Evolutionary conservation across 2,329 filamentous ascomycete genomes (phyloP).

Genomic region (Orbilia javanica): DNA sequence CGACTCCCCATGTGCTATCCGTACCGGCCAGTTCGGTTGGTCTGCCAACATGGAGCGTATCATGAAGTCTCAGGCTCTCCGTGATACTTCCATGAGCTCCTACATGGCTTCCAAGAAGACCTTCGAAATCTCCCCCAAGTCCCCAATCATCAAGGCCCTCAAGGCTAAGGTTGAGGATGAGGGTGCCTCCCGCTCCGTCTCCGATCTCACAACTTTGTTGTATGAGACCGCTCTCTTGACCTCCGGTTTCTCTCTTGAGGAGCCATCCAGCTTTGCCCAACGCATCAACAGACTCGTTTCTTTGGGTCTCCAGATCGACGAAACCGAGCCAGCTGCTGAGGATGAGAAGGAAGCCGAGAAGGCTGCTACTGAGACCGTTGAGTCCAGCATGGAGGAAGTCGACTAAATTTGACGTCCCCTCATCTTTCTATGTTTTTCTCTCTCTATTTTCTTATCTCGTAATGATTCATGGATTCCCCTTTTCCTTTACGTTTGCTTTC

Average conservation of each 20-base stretch:
- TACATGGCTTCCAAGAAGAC: slow-evolving; percentile 99
- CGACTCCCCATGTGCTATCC: slow-evolving; percentile 95
- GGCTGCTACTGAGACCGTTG: slow-evolving; percentile 73
- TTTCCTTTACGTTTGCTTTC: slow-evolving; percentile 21
- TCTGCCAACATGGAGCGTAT: slow-evolving; percentile 99
- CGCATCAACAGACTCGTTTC: slow-evolving; percentile 99
- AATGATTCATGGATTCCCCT: slow-evolving; percentile 48
- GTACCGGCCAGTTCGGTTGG: slow-evolving; percentile 99
- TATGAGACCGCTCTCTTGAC: slow-evolving; percentile 99
- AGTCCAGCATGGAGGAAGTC: slow-evolving; percentile 99
- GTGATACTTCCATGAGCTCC: slow-evolving; percentile 98
- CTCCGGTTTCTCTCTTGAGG: slow-evolving; percentile 99
- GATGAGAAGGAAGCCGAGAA: slow-evolving; percentile 71
- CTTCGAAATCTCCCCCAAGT: slow-evolving; percentile 99
- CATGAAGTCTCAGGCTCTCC: slow-evolving; percentile 99
- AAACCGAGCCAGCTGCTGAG: slow-evolving; percentile 78
- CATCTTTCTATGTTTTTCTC: not conserved
- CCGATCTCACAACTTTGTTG: slow-evolving; percentile 97
- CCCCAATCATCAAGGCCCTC: slow-evolving; percentile 96
- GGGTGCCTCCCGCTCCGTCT: slow-evolving; percentile 97
- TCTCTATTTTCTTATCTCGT: slow-evolving; percentile 4
- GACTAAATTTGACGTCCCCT: slow-evolving; percentile 74
- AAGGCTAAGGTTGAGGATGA: slow-evolving; percentile 99
- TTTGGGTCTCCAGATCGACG: slow-evolving; percentile 96
- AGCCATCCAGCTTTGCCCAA: slow-evolving; percentile 97